Base-by-base conservation (phyloP, 2,329 filamentous ascomycete genomes). In the Phialophora chinensis region DNA sequence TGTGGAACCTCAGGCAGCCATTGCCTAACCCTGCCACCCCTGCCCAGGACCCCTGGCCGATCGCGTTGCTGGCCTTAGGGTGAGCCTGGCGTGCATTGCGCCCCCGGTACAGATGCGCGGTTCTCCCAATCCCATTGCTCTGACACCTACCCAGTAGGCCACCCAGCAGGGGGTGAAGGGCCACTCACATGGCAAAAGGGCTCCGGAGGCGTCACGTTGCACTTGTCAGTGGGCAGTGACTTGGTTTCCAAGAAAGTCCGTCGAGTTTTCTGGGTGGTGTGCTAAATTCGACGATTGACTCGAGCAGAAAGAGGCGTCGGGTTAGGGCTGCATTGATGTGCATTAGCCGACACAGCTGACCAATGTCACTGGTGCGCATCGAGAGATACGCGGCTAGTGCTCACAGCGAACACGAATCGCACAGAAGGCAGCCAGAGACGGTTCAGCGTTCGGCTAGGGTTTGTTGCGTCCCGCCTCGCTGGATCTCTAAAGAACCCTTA, bases 241-340 rank as follows among this genome's bases (percentile, higher is more conserved):
- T 33, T 25, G 56, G 8, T 47, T 27, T 12, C 29, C 60, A 20
- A 56, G 60, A 55, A 44, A 62, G 59, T 54, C 31, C 27, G 59
- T 54, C 20, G 49, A 17, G 14, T 12, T 47, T 27, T 44, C 33
- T 58, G 53, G 50, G 35, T 10, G 60, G 44, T 62, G 58, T 66
- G 64, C 67, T 69, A 69, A 66, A 65, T 66, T 62, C 56, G 59
- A 66, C 60, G 59, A 62, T 63, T 53, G 58, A 53, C 42, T 55
- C 35, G 59, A 61, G 35, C 25, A 6, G 20, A 20, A n/a, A 47
- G 60, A 53, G 61, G 38, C 63, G 50, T 62, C 27, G 42, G 17
- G 47, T 50, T 62, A 66, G 29, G 64, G 64, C 55, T 59, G 42
- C 54, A 47, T 17, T 47, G 59, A 66, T 59, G 23, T 66, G 59